Evolutionary conservation across 2,329 filamentous ascomycete genomes (phyloP), one percentile per base, ranked within the genome.

Genomic region (Chrysosporium keratinophilum): DNA sequence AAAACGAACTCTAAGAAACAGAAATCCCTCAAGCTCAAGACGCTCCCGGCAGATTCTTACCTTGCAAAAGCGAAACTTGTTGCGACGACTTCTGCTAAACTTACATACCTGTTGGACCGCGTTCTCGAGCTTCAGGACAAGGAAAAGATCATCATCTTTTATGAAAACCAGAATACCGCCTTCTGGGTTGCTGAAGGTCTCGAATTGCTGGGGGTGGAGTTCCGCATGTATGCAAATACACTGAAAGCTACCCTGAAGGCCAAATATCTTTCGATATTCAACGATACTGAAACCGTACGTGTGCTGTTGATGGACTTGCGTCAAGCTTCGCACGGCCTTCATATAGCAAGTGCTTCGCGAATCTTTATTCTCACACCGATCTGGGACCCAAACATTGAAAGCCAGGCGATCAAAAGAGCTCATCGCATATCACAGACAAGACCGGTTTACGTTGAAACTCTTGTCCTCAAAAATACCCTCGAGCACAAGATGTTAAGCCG

Each of bases 121-220:
- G 82, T 96, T 11, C 68, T 83, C 4, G 74, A 78, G 50, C 76
- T 90, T 57, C 81, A 93, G 51, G 68, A 76, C 0, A 70, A 78
- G 0, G 89, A 95, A 63, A 95, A 96, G 68, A 93, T 94, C 2
- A 81, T 96, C 50, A 79, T 96, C 9, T 97, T 97, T 67, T 96
- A 95, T 66, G 88, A 95, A 57, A 85, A 86, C 33, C 85, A 93
- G 56, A 91, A 95, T 61, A 78, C 86, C 1, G 90, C 88, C 1
- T 95, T 81, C 67, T 95, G 94, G 70, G 79, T 96, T 39, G 86
- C 88, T 0, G 83, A 89, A 64, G 82, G 85, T 31, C 76, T 97
- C 0, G 90, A 96, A 60, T 76, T 91, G 33, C 68, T 84, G 1
- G 76, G 79, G 7, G 69, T 84, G 46, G 76, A 80, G 34, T 81